Evolutionary conservation across 2,329 filamentous ascomycete genomes (phyloP).

Genomic region (Amesomyces nigricolor): DNA sequence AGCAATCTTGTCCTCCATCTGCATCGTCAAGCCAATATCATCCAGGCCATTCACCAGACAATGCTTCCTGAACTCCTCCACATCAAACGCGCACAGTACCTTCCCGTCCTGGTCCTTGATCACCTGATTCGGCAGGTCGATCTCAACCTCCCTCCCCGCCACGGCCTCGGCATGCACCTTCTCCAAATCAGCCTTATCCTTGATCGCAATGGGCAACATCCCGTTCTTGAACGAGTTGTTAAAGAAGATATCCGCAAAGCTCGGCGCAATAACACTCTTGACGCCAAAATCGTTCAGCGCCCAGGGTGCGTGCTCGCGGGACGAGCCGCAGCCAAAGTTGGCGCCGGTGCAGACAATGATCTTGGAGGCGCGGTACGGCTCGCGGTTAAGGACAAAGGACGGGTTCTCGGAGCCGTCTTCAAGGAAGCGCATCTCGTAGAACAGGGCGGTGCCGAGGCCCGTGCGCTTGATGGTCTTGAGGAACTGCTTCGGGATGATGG

Average conservation of each 20-base stretch:
- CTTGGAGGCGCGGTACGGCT: constrained; percentile 76
- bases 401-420: constrained; percentile 68
- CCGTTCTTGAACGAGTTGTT: constrained; percentile 99
- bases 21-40: constrained; percentile 91
- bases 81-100: constrained; percentile 72
- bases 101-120: constrained; percentile 72
- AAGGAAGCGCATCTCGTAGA: constrained; percentile 77
- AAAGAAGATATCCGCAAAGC: constrained; percentile 89
- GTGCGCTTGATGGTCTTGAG: constrained; percentile 99
- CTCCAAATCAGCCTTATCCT: constrained; percentile 59
- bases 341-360: constrained; percentile 86
- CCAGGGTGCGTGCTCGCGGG: constrained; percentile 94
- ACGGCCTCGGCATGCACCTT: constrained; percentile 70
- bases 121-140: constrained; percentile 79
- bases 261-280: constrained; percentile 85
- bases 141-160: constrained; percentile 76
- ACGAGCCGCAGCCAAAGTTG: constrained; percentile 93
- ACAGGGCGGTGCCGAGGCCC: constrained; percentile 81
- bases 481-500: constrained; percentile 99
- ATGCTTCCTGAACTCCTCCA: constrained; percentile 91
- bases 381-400: constrained; percentile 84
- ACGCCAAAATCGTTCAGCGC: constrained; percentile 95
- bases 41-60: constrained; percentile 90
- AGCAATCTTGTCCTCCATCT: constrained; percentile 82
- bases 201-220: constrained; percentile 83